Conservation (phyloP, 2,329 filamentous ascomycete species). For the Lecanicillium sp. region DNA sequence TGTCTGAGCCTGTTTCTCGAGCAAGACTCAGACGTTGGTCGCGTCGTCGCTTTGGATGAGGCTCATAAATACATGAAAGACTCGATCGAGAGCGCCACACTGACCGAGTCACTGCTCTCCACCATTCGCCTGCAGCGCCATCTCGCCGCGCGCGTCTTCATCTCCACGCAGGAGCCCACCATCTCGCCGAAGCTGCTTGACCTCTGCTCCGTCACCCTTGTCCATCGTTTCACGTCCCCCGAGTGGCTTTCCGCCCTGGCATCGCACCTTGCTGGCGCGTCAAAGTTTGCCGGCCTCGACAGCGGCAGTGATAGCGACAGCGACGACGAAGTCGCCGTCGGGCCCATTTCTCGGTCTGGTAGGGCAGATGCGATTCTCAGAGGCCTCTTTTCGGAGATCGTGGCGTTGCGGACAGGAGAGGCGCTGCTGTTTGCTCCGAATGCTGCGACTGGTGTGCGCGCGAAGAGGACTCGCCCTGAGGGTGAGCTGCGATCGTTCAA, state of each 20-base stretch:
- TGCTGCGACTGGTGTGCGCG: constrained; percentile 30
- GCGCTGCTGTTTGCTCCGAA: constrained; percentile 42
- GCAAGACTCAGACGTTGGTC: constrained; percentile 39
- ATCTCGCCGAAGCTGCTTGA: constrained; percentile 60
- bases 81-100: constrained; percentile 42
- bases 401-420: constrained; percentile 37
- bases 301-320: neutral
- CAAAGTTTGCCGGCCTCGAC: neutral
- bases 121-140: constrained; percentile 65
- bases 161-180: constrained; percentile 69
- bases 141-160: constrained; percentile 55
- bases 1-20: constrained; percentile 59
- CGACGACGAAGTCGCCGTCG: neutral
- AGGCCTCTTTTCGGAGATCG: constrained; percentile 37
- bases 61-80: constrained; percentile 67
- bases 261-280: constrained; percentile 34
- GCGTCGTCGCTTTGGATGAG: constrained; percentile 64
- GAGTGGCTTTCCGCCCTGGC: constrained; percentile 46
- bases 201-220: constrained; percentile 59
- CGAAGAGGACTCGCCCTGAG: neutral
- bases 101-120: constrained; percentile 55
- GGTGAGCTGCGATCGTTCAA: neutral
- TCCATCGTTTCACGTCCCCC: constrained; percentile 62
- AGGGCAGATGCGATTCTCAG: neutral
- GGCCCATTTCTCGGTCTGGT: neutral